These are phyloP conservation scores for Protomyces macrosporus DNA, from an alignment of 1,139 yeast species.

Conservation along the genomic window DNA sequence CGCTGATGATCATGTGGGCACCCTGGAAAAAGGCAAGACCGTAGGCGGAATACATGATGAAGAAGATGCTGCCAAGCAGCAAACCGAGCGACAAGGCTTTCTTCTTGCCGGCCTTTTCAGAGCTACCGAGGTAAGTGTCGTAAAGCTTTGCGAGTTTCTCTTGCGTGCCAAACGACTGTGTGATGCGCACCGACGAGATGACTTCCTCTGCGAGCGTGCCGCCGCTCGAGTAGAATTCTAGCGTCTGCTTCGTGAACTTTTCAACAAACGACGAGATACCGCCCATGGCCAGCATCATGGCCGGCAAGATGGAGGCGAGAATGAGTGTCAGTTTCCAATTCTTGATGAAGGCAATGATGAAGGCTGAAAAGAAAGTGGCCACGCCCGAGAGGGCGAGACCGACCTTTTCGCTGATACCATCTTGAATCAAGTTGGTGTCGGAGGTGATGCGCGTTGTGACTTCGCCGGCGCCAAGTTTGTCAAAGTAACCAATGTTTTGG, in stretches of 20 bases:
- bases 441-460: slow-evolving; percentile 43
- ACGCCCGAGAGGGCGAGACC: slow-evolving; percentile 42
- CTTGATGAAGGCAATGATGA: slow-evolving; percentile 42
- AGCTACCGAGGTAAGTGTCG: slow-evolving; percentile 37
- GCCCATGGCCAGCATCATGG: slow-evolving; percentile 38
- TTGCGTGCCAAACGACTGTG: slow-evolving; percentile 46
- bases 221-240: slow-evolving; percentile 40
- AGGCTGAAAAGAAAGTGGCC: slow-evolving; percentile 43
- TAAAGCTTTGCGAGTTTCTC: slow-evolving; percentile 39
- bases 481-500: slow-evolving; percentile 47
- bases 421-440: slow-evolving; percentile 45
- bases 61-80: slow-evolving; percentile 36
- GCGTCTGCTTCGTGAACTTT: slow-evolving; percentile 37
- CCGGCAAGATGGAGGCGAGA: slow-evolving; percentile 41
- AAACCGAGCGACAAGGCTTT: slow-evolving; percentile 39
- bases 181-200: slow-evolving; percentile 43
- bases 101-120: slow-evolving; percentile 36
- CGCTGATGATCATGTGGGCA: slow-evolving; percentile 26
- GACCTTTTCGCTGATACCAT: slow-evolving; percentile 46
- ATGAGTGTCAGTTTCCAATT: slow-evolving; percentile 44
- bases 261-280: slow-evolving; percentile 31
- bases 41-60: slow-evolving; percentile 32
- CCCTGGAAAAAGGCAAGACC: slow-evolving; percentile 47
- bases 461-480: slow-evolving; percentile 45
- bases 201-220: slow-evolving; percentile 45